Base-by-base conservation (phyloP, 192 early-diverging fungal species). In the Podochytrium sp. region DNA sequence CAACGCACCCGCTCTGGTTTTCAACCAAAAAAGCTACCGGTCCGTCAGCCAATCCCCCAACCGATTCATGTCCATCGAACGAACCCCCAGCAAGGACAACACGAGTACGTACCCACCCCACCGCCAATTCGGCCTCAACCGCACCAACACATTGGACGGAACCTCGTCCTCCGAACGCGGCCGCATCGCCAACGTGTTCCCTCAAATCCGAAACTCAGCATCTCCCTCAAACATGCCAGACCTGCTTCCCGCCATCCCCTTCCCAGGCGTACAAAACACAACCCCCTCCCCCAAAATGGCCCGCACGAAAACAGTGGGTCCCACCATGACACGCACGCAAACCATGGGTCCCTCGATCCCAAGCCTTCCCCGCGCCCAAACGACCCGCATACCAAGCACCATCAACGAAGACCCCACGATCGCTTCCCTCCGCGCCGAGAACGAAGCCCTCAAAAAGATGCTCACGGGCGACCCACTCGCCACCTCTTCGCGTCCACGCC, bases 361-460 rank as follows among this genome's bases (percentile, higher is more conserved):
- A n/a, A n/a, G n/a, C n/a, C n/a, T n/a, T n/a, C n/a, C n/a, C n/a
- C n/a, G n/a, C n/a, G n/a, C n/a, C n/a, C n/a, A n/a, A n/a, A n/a
- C n/a, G n/a, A n/a, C n/a, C n/a, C n/a, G n/a, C n/a, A n/a, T n/a
- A n/a, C n/a, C n/a, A n/a, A n/a, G n/a, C n/a, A n/a, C n/a, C n/a
- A 47, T 12, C 10, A 47, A 69, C 34, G 52, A 69, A 25, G 64
- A 65, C 18, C 81, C 89, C 23, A 93, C 94, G 78, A 42, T 75
- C 4, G 74, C 75, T 12, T 14, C 61, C 20, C 39, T 70, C 2
- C 52, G 65, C 16, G 65, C 56, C 7, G 75, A 76, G 37, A 67
- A 53, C 27, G 64, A 75, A 39, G 33, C 37, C 33, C 56, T 75
- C 27, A 75, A 68, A 41, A 38, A 49, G 18, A 33, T 65, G 38